phyloP scores from a whole-genome alignment of 1,284 basidiomycete species.

The Papiliotrema terrestris region DNA sequence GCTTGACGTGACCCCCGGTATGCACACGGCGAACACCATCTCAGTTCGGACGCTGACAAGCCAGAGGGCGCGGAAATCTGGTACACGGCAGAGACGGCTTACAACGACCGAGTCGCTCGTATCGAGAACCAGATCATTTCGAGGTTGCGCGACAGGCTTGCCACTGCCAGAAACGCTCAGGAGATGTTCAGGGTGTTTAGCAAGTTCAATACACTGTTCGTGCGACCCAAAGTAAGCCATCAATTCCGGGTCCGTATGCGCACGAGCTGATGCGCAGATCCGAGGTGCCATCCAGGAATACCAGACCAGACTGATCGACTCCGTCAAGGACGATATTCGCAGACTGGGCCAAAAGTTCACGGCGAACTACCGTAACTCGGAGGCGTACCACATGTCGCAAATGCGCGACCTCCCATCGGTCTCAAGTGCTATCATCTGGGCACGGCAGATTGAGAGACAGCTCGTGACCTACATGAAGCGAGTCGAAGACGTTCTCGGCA shows the following conservation, averaged over 20 bases:
- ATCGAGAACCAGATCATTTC: constrained; percentile 99
- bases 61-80: constrained; percentile 96
- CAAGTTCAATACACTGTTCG: constrained; percentile 96
- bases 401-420: constrained; percentile 97
- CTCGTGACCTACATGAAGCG: constrained; percentile 96
- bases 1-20: constrained; percentile 83
- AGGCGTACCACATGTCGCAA: constrained; percentile 97
- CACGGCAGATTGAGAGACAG: constrained; percentile 94
- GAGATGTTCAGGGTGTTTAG: constrained; percentile 99
- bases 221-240: constrained; percentile 83
- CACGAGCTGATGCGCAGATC: constrained; percentile 56
- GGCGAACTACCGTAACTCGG: constrained; percentile 89
- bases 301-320: constrained; percentile 94
- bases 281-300: constrained; percentile 98
- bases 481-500: constrained; percentile 97
- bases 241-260: background rate
- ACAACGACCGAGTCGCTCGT: constrained; percentile 93
- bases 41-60: background rate
- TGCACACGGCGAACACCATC: constrained; percentile 28
- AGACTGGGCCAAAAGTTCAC: constrained; percentile 94
- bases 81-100: constrained; percentile 93
- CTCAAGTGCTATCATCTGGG: constrained; percentile 97
- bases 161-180: constrained; percentile 94
- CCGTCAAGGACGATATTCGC: constrained; percentile 96
- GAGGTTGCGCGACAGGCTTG: constrained; percentile 81